Evolutionary conservation across 345 rosid species (phyloP).

Genomic region (Pistacia vera): DNA sequence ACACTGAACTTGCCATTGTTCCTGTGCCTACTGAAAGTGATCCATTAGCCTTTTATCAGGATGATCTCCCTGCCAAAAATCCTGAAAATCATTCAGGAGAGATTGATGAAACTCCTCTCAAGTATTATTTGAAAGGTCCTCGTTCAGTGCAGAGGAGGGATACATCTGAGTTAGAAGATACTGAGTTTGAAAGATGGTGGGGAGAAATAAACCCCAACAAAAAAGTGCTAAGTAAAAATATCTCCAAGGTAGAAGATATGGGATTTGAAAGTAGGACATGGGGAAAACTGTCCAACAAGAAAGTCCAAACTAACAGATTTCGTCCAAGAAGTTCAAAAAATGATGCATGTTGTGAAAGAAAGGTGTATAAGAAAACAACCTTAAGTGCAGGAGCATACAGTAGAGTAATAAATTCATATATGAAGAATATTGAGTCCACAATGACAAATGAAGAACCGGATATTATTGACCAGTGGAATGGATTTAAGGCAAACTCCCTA

Average conservation of each 20-base stretch:
- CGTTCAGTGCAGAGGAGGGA: slow-evolving; percentile 22
- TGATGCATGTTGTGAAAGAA: slow-evolving; percentile 30
- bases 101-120: slow-evolving; percentile 23
- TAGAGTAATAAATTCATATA: slow-evolving; percentile 68
- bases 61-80: slow-evolving; percentile 33
- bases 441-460: slow-evolving; percentile 51
- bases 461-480: slow-evolving; percentile 72
- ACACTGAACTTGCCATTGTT: slow-evolving; percentile 49
- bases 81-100: slow-evolving; percentile 31
- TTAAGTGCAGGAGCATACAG: slow-evolving; percentile 75
- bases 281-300: slow-evolving; percentile 32
- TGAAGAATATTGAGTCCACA: slow-evolving; percentile 74
- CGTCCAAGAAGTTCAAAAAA: slow-evolving; percentile 23
- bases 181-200: slow-evolving; percentile 46
- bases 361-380: slow-evolving; percentile 42
- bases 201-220: slow-evolving; percentile 29
- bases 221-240: slow-evolving; percentile 28
- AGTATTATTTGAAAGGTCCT: slow-evolving; percentile 32
- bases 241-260: slow-evolving; percentile 44
- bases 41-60: slow-evolving; percentile 33
- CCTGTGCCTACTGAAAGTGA: slow-evolving; percentile 48
- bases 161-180: slow-evolving; percentile 39
- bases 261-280: slow-evolving; percentile 44
- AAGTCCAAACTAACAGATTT: slow-evolving; percentile 27
- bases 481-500: slow-evolving; percentile 41